Evolutionary conservation across 371 early-diverging fungal species (phyloP).

Genomic region (Lichtheimia ramosa): DNA sequence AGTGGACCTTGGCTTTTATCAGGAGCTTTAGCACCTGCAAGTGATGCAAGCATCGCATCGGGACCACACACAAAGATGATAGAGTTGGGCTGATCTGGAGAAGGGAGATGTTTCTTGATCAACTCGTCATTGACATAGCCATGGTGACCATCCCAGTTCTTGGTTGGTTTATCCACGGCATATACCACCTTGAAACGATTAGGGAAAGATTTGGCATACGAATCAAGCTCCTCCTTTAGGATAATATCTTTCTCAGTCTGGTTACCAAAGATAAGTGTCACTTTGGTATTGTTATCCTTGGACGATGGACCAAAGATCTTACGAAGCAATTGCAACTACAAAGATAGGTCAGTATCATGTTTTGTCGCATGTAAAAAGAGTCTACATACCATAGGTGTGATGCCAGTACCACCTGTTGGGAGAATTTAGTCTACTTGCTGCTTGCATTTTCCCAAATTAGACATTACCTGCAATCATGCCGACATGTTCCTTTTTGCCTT

Average conservation of each 20-base stretch:
- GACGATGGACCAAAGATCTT: slow-evolving; percentile 67
- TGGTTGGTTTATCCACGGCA: slow-evolving; percentile 70
- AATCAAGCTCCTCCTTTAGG: slow-evolving; percentile 77
- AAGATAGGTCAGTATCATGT: neutral
- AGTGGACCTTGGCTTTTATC: slow-evolving; percentile 86
- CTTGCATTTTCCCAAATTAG: too few species aligned
- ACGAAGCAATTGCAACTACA: slow-evolving; percentile 66
- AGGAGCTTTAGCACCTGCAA: slow-evolving; percentile 82
- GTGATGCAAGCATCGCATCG: slow-evolving; percentile 67
- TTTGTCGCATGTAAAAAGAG: too few species aligned
- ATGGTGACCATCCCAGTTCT: slow-evolving; percentile 62
- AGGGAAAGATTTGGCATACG: slow-evolving; percentile 65
- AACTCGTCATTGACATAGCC: slow-evolving; percentile 75
- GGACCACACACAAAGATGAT: slow-evolving; percentile 90
- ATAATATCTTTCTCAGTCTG: slow-evolving; percentile 85
- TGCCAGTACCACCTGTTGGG: slow-evolving; percentile 84
- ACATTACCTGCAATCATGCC: slow-evolving; percentile 71
- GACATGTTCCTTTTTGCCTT: slow-evolving; percentile 75
- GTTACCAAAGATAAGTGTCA: slow-evolving; percentile 89
- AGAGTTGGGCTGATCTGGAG: slow-evolving; percentile 51
- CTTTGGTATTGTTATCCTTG: slow-evolving; percentile 72
- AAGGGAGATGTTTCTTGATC: slow-evolving; percentile 66
- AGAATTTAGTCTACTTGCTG: too few species aligned
- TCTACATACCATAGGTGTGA: slow-evolving; percentile 89
- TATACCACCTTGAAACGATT: slow-evolving; percentile 82